Conservation (phyloP, 192 early-diverging fungal species). For the Coemansia sp. region DNA sequence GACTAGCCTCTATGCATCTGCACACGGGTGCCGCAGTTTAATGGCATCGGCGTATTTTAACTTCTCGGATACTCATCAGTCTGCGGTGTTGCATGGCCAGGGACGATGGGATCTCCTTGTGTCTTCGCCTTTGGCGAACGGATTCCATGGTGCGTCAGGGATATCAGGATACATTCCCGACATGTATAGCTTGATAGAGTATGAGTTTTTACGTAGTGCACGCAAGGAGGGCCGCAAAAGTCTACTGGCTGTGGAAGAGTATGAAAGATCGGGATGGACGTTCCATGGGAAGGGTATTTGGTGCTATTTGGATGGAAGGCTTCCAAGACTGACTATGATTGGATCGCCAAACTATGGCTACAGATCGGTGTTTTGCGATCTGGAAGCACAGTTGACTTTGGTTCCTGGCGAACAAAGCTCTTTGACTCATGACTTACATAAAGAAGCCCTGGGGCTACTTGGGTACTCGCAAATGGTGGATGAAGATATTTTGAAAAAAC, state of each 20-base stretch:
- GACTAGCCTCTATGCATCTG: slow-evolving; percentile 28
- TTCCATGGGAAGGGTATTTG: slow-evolving; percentile 95
- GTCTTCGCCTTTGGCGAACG: slow-evolving; percentile 91
- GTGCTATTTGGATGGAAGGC: slow-evolving; percentile 58
- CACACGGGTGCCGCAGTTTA: slow-evolving; percentile 55
- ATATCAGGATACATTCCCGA: slow-evolving; percentile 83
- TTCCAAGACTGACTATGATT: slow-evolving; percentile 75
- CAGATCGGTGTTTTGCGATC: slow-evolving; percentile 83
- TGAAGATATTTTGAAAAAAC: slow-evolving; percentile 15
- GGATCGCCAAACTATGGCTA: slow-evolving; percentile 95
- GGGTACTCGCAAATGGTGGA: slow-evolving; percentile 31
- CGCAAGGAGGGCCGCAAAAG: slow-evolving; percentile 36
- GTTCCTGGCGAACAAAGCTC: slow-evolving; percentile 61
- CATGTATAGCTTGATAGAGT: slow-evolving; percentile 86
- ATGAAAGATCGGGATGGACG: slow-evolving; percentile 79
- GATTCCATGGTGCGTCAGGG: slow-evolving; percentile 83
- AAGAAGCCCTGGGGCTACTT: slow-evolving; percentile 29
- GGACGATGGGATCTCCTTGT: slow-evolving; percentile 71
- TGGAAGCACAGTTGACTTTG: slow-evolving; percentile 82
- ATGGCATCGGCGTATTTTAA: slow-evolving; percentile 96
- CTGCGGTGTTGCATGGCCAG: slow-evolving; percentile 55
- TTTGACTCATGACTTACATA: slow-evolving; percentile 56
- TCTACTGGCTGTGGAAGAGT: slow-evolving; percentile 73
- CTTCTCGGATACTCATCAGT: slow-evolving; percentile 67
- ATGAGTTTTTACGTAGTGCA: slow-evolving; percentile 60